Percentiles rank a stretch among this genome's conserved stretches.
Conservation (phyloP, 2,329 filamentous ascomycete species). For the Cladophialophora carrionii region DNA sequence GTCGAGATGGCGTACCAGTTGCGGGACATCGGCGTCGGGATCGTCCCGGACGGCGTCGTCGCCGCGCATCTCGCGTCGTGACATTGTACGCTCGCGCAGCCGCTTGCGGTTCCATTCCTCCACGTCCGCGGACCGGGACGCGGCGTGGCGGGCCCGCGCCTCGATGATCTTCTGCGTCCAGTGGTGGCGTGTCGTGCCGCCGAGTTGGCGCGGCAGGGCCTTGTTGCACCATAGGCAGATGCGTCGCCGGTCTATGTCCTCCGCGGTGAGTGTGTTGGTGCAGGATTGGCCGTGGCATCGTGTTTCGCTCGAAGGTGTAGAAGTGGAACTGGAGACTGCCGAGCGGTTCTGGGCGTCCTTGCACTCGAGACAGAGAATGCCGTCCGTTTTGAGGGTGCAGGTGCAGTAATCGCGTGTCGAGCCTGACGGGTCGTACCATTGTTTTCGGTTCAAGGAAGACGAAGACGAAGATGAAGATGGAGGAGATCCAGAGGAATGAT, state of each 20-base stretch:
- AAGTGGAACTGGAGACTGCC: background rate
- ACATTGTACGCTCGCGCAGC: slow-evolving; percentile 32
- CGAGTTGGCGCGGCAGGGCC: slow-evolving; percentile 36
- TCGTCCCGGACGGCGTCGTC: slow-evolving; percentile 35
- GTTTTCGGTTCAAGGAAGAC: slow-evolving; percentile 1
- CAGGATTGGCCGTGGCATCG: slow-evolving; percentile 40
- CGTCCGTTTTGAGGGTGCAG: slow-evolving; percentile 39
- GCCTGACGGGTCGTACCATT: slow-evolving; percentile 30
- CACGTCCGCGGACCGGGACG: slow-evolving; percentile 35
- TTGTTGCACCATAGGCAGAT: slow-evolving; percentile 43
- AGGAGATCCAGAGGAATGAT: background rate
- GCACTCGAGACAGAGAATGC: slow-evolving; percentile 41
- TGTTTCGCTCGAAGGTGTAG: background rate
- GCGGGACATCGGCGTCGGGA: slow-evolving; percentile 34
- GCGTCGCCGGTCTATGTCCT: slow-evolving; percentile 39
- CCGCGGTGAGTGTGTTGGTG: slow-evolving; percentile 32
- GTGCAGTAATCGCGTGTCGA: slow-evolving; percentile 38
- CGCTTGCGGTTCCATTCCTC: slow-evolving; percentile 37
- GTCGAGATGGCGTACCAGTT: slow-evolving; percentile 38
- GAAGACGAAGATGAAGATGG: slow-evolving; percentile 11
- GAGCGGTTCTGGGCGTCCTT: slow-evolving; percentile 39
- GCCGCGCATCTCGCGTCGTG: slow-evolving; percentile 37
- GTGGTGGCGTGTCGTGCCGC: slow-evolving; percentile 34
- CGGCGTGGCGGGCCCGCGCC: slow-evolving; percentile 33
- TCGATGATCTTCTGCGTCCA: slow-evolving; percentile 38